Evolutionary conservation across 2,329 filamentous ascomycete genomes (phyloP).

Genomic region (Penicillium oxalicum): DNA sequence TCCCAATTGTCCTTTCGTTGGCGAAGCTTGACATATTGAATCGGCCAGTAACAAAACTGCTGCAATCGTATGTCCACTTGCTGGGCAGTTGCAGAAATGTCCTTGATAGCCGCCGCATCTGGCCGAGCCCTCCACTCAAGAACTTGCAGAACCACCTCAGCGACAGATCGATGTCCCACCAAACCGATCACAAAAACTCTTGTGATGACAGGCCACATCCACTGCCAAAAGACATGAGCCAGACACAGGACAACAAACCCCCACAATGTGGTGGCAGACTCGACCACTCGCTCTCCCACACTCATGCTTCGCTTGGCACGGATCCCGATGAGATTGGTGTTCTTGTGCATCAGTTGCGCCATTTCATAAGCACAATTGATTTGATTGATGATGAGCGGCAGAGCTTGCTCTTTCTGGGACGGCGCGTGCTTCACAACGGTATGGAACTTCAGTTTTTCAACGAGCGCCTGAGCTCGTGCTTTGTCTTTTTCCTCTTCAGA

Average conservation of each 20-base stretch:
- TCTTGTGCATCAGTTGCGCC: conserved; percentile 77
- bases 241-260: conserved; percentile 64
- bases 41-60: conserved; percentile 98
- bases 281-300: conserved; percentile 88
- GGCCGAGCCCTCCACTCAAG: conserved; percentile 80
- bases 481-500: conserved; percentile 66
- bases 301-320: conserved; percentile 77
- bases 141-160: conserved; percentile 70
- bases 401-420: conserved; percentile 74
- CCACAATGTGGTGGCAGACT: conserved; percentile 82
- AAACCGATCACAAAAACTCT: conserved; percentile 69
- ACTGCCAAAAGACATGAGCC: conserved; percentile 65
- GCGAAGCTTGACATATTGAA: conserved; percentile 89
- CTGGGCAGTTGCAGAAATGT: conserved; percentile 92
- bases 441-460: conserved; percentile 83
- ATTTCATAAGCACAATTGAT: conserved; percentile 95
- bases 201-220: conserved; percentile 71
- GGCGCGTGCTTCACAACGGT: conserved; percentile 70
- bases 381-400: conserved; percentile 80
- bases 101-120: conserved; percentile 79
- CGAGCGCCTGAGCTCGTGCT: conserved; percentile 58
- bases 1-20: conserved; percentile 88
- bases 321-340: conserved; percentile 75
- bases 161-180: conserved; percentile 70
- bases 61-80: conserved; percentile 95